Evolutionary conservation across 768 basidiomycete species (phyloP).

Genomic region (Suillus hirtellus): DNA sequence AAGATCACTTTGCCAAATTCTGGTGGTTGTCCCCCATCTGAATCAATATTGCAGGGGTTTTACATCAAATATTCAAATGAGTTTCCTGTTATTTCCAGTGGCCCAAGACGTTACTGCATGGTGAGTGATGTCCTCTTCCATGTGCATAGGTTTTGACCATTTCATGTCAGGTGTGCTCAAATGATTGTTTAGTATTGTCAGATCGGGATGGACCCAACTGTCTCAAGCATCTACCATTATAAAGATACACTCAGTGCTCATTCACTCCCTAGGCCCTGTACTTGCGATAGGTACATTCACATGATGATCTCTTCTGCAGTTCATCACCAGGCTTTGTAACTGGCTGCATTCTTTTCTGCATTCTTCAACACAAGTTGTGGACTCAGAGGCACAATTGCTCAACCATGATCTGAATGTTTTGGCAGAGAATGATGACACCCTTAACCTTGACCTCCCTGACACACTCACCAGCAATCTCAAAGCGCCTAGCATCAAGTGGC

Average conservation of each 20-base stretch:
- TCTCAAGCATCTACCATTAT: too few relatives aligned
- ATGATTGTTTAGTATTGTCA: too few relatives aligned
- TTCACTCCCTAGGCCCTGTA: too few relatives aligned
- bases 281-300: too few relatives aligned
- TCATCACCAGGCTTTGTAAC: too few relatives aligned
- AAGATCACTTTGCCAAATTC: too few relatives aligned
- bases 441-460: not conserved
- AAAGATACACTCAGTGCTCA: too few relatives aligned
- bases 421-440: not conserved
- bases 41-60: not conserved
- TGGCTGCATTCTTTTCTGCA: too few relatives aligned
- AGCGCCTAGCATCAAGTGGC: slow-evolving; percentile 11
- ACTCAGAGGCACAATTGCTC: not conserved
- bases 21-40: not conserved
- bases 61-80: not conserved
- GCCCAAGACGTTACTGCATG: not conserved
- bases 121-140: not conserved
- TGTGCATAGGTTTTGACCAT: too few relatives aligned
- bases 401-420: not conserved
- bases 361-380: not conserved
- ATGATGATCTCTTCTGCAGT: too few relatives aligned
- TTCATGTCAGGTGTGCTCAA: too few relatives aligned
- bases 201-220: too few relatives aligned
- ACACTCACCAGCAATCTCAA: not conserved
- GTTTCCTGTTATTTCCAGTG: not conserved